These are phyloP conservation scores for Jackrogersella multiformis DNA, from an alignment of 495 filamentous ascomycete species.

Conservation along the genomic window DNA sequence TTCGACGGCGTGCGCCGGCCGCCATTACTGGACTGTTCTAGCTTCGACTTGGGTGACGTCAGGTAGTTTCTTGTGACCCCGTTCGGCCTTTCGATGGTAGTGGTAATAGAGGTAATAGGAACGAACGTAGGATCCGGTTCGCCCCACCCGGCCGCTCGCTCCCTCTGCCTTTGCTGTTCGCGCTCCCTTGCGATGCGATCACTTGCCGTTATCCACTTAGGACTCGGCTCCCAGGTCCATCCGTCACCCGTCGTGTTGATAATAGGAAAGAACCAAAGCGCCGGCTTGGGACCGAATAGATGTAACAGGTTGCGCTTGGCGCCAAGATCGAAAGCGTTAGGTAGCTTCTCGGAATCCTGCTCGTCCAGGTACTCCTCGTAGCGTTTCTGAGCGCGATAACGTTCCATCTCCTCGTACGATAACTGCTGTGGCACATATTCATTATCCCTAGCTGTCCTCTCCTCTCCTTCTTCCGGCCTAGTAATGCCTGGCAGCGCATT, in stretches of 20 bases:
- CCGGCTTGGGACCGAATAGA: constrained; percentile 76
- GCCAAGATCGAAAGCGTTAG: constrained; percentile 92
- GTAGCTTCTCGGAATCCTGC: constrained; percentile 82
- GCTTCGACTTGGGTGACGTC: constrained; percentile 6
- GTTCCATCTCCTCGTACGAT: constrained; percentile 76
- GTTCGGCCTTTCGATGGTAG: constrained; percentile 9
- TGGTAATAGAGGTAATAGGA: constrained; percentile 14
- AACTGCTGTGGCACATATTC: constrained; percentile 48
- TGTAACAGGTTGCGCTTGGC: constrained; percentile 79
- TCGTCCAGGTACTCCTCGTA: constrained; percentile 92
- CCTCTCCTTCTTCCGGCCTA: constrained; percentile 80
- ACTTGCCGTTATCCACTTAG: constrained; percentile 72
- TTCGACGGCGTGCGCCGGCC: constrained; percentile 53
- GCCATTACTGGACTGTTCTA: constrained; percentile 2
- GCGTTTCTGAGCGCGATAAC: constrained; percentile 70
- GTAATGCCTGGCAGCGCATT: constrained; percentile 85
- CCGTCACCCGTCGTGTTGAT: constrained; percentile 88
- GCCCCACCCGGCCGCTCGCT: constrained; percentile 67
- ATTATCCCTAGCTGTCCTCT: constrained; percentile 43
- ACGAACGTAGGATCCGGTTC: constrained; percentile 36
- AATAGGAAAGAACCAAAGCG: constrained; percentile 82
- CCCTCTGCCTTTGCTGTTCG: constrained; percentile 66
- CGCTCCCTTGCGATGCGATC: constrained; percentile 67
- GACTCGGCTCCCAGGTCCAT: constrained; percentile 92
- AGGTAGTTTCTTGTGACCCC: constrained; percentile 50